A percentile compares a stretch with the other conserved stretches of the same genome.
phyloP scores from a whole-genome alignment of 139 green algal species.

The Chlamydomonas schloesseri region DNA sequence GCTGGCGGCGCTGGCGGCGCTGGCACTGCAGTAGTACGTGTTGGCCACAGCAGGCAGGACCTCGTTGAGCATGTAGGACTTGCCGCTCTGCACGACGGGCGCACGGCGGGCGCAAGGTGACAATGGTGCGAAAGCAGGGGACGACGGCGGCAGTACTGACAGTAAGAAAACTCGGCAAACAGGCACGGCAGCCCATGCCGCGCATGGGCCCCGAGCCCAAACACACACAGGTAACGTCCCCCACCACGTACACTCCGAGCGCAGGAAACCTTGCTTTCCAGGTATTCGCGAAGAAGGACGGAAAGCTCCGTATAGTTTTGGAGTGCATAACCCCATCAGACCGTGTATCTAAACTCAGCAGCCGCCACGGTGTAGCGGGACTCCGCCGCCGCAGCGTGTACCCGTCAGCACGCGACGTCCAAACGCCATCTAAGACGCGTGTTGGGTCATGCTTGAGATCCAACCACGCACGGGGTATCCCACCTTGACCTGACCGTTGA shows the following conservation, averaged over 20 bases:
- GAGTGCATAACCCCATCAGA: not conserved
- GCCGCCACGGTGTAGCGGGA: not conserved
- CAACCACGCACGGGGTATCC: not conserved
- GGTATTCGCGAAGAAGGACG: no score
- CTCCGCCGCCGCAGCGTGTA: no score
- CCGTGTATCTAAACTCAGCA: not conserved
- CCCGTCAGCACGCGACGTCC: not conserved
- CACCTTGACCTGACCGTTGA: conserved; percentile 31
- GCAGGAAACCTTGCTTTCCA: not conserved
- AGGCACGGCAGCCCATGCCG: not conserved
- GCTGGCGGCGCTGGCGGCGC: no score
- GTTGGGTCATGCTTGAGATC: not conserved
- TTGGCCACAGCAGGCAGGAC: conserved; percentile 31
- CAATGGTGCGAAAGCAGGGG: not conserved
- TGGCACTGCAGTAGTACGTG: not conserved
- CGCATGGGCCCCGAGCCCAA: not conserved
- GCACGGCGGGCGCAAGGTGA: not conserved
- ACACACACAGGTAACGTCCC: not conserved
- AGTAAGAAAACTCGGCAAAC: not conserved
- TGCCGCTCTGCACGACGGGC: conserved; percentile 13
- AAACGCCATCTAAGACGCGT: not conserved
- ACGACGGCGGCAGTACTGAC: not conserved
- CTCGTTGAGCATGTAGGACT: conserved; percentile 35
- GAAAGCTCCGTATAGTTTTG: not conserved
- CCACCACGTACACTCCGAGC: not conserved